Base-by-base conservation (phyloP, 2,329 filamentous ascomycete species). In the Calonectria crousiana region DNA sequence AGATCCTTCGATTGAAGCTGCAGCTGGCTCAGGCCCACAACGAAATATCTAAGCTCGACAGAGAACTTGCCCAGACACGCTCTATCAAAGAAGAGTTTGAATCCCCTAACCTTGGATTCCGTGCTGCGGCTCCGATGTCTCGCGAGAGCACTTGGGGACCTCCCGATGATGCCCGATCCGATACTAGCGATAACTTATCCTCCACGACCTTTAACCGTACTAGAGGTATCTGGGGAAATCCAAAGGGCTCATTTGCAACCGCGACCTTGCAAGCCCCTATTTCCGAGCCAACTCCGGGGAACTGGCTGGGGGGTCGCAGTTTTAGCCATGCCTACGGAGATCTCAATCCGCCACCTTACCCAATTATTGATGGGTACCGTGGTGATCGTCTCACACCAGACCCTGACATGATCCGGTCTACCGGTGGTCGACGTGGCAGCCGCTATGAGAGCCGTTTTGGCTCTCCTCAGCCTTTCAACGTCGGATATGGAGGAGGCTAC, bases 11-110 rank as follows among this genome's bases (percentile, higher is more conserved):
- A 67, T 87, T 96, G 72, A 94, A 94, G 86, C 85, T 92, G 67
- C 91, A 95, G 84, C 90, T 96, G 67, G 92, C 93, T 53, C 89
- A 92, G 75, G 93, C 94, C 44, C 91, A 94, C 74, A 92, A 88
- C 82, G 90, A 93, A 80, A 94, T 96, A 80, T 90, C 89, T 58
- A 92, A 91, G 71, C 92, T 95, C 81, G 93, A 94, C 72, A 90
- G 94, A 69, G 93, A 95, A 85, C 88, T 95, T 74, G 89, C 91
- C 49, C 91, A 94, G 76, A 92, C 88, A 30, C 91, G 92, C 36
- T 89, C 91, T 71, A 87, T 87, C 41, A 92, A 91, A 79, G 87
- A 90, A 68, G 93, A 91, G 2, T 72, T 79, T 3, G 82, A 85
- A 1, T 26, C 71, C 4, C 70, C 78, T 28, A 52, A 65, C 47